Evolutionary conservation across 106 monocot species (phyloP).

Genomic region (Posidonia australis): DNA sequence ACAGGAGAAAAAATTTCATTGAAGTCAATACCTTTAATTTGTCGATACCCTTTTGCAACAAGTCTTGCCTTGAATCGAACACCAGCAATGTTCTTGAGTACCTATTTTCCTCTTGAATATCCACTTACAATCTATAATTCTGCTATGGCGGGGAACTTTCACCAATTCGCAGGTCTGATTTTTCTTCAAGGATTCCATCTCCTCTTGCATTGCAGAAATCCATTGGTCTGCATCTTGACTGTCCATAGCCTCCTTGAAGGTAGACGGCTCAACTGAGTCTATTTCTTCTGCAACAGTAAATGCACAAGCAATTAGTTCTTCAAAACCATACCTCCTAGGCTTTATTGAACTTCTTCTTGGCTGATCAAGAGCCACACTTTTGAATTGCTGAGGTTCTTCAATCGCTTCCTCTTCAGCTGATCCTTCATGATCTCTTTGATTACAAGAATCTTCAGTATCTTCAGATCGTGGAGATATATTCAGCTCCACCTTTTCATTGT

Average conservation of each 20-base stretch:
- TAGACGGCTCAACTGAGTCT: not conserved
- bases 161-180: conserved; percentile 3
- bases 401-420: no score
- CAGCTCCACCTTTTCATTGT: no score
- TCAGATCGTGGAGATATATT: no score
- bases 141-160: not conserved
- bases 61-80: not conserved
- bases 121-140: not conserved
- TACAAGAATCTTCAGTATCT: no score
- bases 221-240: not conserved
- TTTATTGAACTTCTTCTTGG: not conserved
- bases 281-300: not conserved
- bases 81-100: not conserved
- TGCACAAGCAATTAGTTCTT: not conserved
- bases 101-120: no score
- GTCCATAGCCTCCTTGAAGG: not conserved
- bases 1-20: not conserved
- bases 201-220: not conserved
- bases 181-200: conserved; percentile 2
- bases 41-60: not conserved
- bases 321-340: not conserved
- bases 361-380: not conserved
- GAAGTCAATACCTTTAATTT: not conserved
- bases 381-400: no score
- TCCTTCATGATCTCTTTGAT: no score